phyloP scores from a whole-genome alignment of 164 flowering plant species.

The Nymphaea colorata region DNA sequence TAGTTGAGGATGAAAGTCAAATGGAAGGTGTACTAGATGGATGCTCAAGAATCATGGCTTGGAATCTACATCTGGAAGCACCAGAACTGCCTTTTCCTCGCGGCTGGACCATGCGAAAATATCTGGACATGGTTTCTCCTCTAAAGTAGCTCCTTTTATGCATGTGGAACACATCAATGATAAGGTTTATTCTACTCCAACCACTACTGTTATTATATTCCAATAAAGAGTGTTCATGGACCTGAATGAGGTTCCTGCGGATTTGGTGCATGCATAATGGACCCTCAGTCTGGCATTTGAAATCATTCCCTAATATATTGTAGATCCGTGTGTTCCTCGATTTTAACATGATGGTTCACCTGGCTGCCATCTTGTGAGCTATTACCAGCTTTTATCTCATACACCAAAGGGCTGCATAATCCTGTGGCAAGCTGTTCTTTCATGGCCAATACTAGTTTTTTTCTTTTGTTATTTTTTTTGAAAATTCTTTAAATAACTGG shows the following conservation, averaged over 20 bases:
- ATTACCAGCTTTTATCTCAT: too few relatives aligned
- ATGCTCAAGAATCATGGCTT: conserved; percentile 55
- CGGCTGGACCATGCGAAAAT: conserved; percentile 37
- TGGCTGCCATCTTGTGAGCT: too few relatives aligned
- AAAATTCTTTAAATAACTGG: neutral
- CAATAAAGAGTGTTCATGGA: neutral
- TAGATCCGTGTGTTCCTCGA: neutral
- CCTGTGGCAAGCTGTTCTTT: too few relatives aligned
- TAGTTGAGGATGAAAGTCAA: conserved; percentile 92
- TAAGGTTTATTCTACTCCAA: neutral
- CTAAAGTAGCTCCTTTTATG: neutral
- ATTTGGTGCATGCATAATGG: neutral
- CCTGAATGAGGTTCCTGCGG: neutral
- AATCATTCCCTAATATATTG: neutral
- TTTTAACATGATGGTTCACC: neutral
- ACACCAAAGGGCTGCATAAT: too few relatives aligned
- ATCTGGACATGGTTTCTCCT: conserved; percentile 8
- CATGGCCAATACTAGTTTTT: too few relatives aligned
- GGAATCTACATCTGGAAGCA: conserved; percentile 46
- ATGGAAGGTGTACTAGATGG: conserved; percentile 64
- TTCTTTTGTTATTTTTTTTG: too few relatives aligned
- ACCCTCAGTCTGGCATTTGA: neutral
- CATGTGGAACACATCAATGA: neutral
- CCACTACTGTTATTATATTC: neutral
- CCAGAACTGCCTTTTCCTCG: conserved; percentile 28